Conservation (phyloP, 2,329 filamentous ascomycete genomes). For the Hypoxylon sp. region DNA sequence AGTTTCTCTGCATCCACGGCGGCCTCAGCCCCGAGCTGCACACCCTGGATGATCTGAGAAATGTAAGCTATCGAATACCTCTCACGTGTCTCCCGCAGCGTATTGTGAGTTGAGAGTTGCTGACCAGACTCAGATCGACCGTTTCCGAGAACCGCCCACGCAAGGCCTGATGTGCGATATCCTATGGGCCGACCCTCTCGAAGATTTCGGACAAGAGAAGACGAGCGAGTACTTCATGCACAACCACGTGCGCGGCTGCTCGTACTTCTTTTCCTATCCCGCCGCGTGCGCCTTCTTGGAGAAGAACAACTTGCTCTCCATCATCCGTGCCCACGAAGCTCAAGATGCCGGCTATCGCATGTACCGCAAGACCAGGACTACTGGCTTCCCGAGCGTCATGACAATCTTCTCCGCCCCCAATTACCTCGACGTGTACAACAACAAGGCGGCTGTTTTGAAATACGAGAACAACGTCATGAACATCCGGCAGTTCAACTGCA, state of each 20-base stretch:
- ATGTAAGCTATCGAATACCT: slow-evolving; percentile 60
- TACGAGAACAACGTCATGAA: slow-evolving; percentile 99
- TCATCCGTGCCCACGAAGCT: slow-evolving; percentile 97
- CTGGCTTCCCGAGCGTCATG: slow-evolving; percentile 98
- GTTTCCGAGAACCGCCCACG: slow-evolving; percentile 95
- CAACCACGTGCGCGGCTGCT: slow-evolving; percentile 97
- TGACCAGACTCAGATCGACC: slow-evolving; percentile 74
- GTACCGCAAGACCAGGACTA: slow-evolving; percentile 98
- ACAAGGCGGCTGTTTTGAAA: slow-evolving; percentile 98
- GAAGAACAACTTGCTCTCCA: slow-evolving; percentile 97
- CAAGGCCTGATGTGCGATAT: slow-evolving; percentile 99
- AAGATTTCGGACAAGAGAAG: slow-evolving; percentile 99
- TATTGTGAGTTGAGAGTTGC: no score
- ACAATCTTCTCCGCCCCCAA: slow-evolving; percentile 99
- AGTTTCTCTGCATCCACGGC: slow-evolving; percentile 98
- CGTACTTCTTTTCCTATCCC: slow-evolving; percentile 99
- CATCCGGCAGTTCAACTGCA: slow-evolving; percentile 99
- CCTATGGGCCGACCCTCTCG: slow-evolving; percentile 96
- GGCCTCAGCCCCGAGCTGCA: slow-evolving; percentile 95
- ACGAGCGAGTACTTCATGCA: slow-evolving; percentile 97
- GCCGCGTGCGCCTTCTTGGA: slow-evolving; percentile 97
- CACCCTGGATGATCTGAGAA: slow-evolving; percentile 92
- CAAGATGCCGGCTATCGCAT: slow-evolving; percentile 99
- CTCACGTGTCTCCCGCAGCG: slow-evolving; percentile 1
- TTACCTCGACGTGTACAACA: slow-evolving; percentile 99